Base-by-base conservation (phyloP, 331 rosid species). In the Acacia concinna region DNA sequence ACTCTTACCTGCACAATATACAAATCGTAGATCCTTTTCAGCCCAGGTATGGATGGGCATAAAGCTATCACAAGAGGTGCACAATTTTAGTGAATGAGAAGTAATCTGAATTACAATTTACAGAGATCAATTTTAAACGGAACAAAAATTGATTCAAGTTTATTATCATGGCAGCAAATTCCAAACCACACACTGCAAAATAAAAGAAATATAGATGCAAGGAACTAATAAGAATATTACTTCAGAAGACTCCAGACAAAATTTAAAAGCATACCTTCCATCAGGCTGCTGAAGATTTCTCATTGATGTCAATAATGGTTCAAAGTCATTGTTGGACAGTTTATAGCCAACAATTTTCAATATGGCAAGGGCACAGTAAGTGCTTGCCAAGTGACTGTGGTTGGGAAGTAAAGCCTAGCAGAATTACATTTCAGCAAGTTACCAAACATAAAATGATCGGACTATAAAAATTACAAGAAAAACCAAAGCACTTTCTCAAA, bases 281-380 rank as follows among this genome's bases (percentile, higher is more conserved):
- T 93, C 99, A 21, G 97, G 92, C 83, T 91, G 97, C 84, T 96
- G 99, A 85, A 96, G 99, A 67, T 84, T 96, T 82, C 89, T 85
- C 97, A 96, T 89, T 32, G 99, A 93, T 71, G 41, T 71, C 79
- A 87, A 80, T 23, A 93, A 76, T 4, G 49, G 35, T 57, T 89
- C 88, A n/a, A 89, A 86, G 75, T 90, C 90, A 71, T 88, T 77
- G 74, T 73, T 80, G 31, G 94, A 83, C 76, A 93, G 76, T 35
- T 96, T 78, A 84, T 81, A 91, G 23, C 98, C 94, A 82, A 93
- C 87, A 40, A 91, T 88, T 83, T 90, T 96, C 80, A 96, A 86
- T 75, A 93, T 90, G 31, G 97, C 88, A 57, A 93, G 80, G 37
- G 97, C 97, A 87, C 90, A 86, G 67, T 96, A 96, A 57, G 98